Base-by-base conservation (phyloP, 371 early-diverging fungal genomes). In the Circinella umbellata region DNA sequence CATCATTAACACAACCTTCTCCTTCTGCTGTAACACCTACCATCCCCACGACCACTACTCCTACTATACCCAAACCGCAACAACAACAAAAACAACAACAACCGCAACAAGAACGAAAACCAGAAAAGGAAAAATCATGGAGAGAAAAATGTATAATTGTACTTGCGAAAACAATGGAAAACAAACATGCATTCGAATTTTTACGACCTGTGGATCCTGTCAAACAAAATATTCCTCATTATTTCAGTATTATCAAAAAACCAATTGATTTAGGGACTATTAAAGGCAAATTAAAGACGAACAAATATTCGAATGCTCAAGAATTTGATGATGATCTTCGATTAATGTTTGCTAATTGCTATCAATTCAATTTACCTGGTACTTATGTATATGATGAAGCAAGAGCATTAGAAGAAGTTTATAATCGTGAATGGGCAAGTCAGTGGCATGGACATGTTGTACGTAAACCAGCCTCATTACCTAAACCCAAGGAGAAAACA, bases 251-350 rank as follows among this genome's bases (percentile, higher is more conserved):
- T 13, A 92, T 99, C 84, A 98, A 95, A 72, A 64, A 87, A 3
- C 99, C 99, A 0, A 99, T 99, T 98, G 99, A 99, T 74, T 82
- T 99, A 5, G 91, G 94, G 0, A 99, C 99, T 0, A 90, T 99
- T 53, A 91, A 92, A 69, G 81, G 85, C 54, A 96, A 96, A 76
- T 49, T 88, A 20, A 73, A 70, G 37, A 75, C 68, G 0, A 71
- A 79, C 17, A 75, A 79, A 46, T 89, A 89, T 66, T 57, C 54
- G 6, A 76, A 72, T 54, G 75, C 81, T 8, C 69, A 78, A 7
- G 80, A 84, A 42, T 82, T 88, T 66, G 78, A 86, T 47, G 68
- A 68, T 3, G 88, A 88, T 64, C 76, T 86, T 34, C 76, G 75
- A 1, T 72, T 88, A 14, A 81, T 88, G 68, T 81, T 88, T 55